Conservation (phyloP, 257 asterid species). For the Solanum habrochaites region DNA sequence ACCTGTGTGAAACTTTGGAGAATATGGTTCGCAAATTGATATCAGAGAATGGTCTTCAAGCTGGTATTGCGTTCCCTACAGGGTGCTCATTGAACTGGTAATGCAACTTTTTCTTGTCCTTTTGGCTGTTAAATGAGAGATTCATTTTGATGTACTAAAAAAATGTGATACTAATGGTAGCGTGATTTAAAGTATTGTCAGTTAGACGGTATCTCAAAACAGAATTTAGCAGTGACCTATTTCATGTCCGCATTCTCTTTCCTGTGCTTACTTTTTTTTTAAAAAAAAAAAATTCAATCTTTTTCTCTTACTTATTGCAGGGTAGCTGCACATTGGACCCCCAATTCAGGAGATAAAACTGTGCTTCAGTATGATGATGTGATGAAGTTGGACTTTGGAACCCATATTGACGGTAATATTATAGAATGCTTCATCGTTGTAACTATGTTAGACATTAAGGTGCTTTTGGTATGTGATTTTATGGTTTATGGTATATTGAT, state of each 20-base stretch:
- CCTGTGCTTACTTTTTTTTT: neutral
- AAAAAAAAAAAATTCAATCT: neutral
- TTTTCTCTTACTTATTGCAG: slow-evolving; percentile 21
- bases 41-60: slow-evolving; percentile 93
- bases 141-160: neutral
- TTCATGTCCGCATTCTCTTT: neutral
- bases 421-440: neutral
- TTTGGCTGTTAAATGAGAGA: neutral
- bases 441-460: neutral
- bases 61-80: slow-evolving; percentile 99
- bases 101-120: neutral
- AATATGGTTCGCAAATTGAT: slow-evolving; percentile 83
- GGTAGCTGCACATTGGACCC: slow-evolving; percentile 99
- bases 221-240: neutral
- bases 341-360: slow-evolving; percentile 89
- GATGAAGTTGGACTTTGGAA: slow-evolving; percentile 97
- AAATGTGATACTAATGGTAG: neutral
- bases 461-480: neutral
- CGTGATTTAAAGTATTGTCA: neutral
- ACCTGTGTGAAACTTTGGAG: slow-evolving; percentile 94
- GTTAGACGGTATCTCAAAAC: neutral
- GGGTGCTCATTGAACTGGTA: slow-evolving; percentile 98
- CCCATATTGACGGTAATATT: slow-evolving; percentile 87
- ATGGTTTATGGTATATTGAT: neutral
- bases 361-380: slow-evolving; percentile 97